Evolutionary conservation across 2,329 filamentous ascomycete species (phyloP).

Genomic region (Talaromyces funiculosus): DNA sequence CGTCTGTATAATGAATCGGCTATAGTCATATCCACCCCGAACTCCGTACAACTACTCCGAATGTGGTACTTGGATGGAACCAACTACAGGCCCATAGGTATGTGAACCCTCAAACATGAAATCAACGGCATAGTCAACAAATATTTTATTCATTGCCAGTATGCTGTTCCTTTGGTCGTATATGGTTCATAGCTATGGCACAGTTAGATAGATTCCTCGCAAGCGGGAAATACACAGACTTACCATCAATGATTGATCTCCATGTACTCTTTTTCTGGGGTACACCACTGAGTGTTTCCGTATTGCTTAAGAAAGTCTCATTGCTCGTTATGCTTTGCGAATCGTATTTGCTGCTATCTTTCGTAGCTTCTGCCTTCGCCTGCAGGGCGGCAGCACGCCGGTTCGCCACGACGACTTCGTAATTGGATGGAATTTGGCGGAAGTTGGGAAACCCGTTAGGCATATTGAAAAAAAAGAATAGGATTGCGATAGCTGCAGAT

Average conservation of each 20-base stretch:
- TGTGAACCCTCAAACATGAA: not conserved
- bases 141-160: not conserved
- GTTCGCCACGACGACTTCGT: not conserved
- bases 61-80: not conserved
- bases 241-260: constrained; percentile 1
- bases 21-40: not conserved
- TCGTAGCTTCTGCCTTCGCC: not conserved
- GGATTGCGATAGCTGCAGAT: not conserved
- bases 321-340: not conserved
- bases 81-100: not conserved
- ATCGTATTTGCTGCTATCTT: not conserved
- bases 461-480: not conserved
- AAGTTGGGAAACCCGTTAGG: constrained; percentile 9
- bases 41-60: constrained; percentile 7
- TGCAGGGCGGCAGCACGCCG: not conserved
- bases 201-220: not conserved
- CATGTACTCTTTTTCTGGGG: not conserved
- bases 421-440: not conserved
- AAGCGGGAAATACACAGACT: not conserved
- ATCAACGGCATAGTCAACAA: not conserved
- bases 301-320: constrained; percentile 8
- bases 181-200: constrained; percentile 8
- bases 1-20: not conserved
- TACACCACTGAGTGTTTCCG: not conserved
- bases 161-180: not conserved